Conservation (phyloP, 2,329 filamentous ascomycete species). For the Sclerotinia subarctica region DNA sequence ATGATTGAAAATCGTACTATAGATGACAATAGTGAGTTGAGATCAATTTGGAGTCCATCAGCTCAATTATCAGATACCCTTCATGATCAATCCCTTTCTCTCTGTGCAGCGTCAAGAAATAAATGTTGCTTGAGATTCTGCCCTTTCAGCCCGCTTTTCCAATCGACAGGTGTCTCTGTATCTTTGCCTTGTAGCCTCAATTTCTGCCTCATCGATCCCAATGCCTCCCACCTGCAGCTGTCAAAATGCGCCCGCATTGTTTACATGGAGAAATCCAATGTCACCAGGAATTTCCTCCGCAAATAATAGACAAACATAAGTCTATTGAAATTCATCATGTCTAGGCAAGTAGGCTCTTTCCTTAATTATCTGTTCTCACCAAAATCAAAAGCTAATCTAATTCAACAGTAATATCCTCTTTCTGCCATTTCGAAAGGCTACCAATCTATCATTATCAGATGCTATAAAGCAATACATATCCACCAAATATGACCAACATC, state of each 20-base stretch:
- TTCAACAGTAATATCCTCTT: conserved; percentile 38
- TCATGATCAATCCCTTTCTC: not conserved
- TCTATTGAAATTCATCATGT: conserved; percentile 7
- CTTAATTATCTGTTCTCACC: not conserved
- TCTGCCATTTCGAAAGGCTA: conserved; percentile 78
- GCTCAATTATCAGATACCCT: not conserved
- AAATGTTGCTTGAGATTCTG: not conserved
- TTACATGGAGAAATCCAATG: not conserved
- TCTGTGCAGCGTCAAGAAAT: not conserved
- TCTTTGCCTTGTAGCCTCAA: conserved; percentile 12
- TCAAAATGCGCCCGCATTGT: conserved; percentile 11
- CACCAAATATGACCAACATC: conserved; percentile 97
- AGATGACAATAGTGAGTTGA: not conserved
- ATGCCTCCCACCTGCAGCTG: not conserved
- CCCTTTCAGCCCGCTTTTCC: too few relatives aligned
- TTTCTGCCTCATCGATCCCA: conserved; percentile 1
- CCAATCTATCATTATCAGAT: conserved; percentile 71
- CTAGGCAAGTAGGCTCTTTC: conserved; percentile 14
- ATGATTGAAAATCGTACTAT: not conserved
- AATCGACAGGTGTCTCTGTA: too few relatives aligned
- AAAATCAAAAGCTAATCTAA: conserved; percentile 10
- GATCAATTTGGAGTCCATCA: too few relatives aligned
- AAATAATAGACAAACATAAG: not conserved
- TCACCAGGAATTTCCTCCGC: not conserved
- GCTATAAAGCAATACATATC: conserved; percentile 95